phyloP scores from a whole-genome alignment of 2,329 filamentous ascomycete genomes.

The Botrytis hyacinthi region DNA sequence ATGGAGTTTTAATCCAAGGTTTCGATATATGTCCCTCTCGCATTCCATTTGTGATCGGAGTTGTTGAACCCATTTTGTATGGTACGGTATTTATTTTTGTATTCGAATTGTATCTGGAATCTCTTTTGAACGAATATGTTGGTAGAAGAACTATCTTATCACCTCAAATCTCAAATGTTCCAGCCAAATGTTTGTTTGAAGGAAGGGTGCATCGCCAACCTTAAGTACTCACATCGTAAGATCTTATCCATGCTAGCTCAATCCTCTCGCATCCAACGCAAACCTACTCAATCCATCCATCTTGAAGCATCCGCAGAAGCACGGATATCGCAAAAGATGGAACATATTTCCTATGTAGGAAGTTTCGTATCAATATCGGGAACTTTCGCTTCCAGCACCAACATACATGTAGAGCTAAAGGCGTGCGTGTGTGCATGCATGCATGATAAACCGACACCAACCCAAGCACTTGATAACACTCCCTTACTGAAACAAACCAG shows the following conservation, averaged over 20 bases:
- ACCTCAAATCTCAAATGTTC: background rate
- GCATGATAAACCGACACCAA: background rate
- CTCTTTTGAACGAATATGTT: background rate
- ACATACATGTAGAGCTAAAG: background rate
- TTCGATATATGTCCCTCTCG: conserved; percentile 9
- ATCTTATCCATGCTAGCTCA: background rate
- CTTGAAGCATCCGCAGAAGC: background rate
- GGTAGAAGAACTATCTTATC: background rate
- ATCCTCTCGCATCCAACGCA: background rate
- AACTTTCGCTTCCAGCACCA: background rate
- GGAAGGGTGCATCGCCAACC: background rate
- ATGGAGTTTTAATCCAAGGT: conserved; percentile 34
- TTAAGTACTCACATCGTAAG: background rate
- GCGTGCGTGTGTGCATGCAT: background rate
- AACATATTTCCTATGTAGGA: background rate
- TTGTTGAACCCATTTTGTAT: conserved; percentile 15
- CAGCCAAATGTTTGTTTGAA: background rate
- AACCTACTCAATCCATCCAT: background rate
- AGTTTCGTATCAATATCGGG: background rate
- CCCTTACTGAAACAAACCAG: background rate
- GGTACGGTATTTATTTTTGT: background rate
- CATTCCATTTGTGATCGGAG: background rate
- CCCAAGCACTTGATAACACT: background rate
- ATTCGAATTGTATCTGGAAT: background rate
- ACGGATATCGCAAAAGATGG: background rate